phyloP scores from a whole-genome alignment of 1,139 yeast genomes.

The Geotrichum fermentans region DNA sequence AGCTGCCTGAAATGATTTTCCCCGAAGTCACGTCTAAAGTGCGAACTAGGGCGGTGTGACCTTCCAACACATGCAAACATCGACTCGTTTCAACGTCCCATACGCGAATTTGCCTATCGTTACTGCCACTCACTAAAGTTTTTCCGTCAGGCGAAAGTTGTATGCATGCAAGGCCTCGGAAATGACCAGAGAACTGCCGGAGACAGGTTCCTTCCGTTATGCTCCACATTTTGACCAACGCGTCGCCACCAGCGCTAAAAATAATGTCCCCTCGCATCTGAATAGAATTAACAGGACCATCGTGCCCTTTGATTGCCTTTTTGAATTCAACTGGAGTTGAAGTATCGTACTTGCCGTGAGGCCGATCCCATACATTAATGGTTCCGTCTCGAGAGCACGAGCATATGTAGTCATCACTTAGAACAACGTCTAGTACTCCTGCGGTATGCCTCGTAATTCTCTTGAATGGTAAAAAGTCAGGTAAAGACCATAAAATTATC shows the following conservation, averaged over 20 bases:
- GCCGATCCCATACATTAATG: slow-evolving; percentile 33
- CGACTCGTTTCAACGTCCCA: slow-evolving; percentile 35
- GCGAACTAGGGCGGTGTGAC: slow-evolving; percentile 36
- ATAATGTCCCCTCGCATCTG: slow-evolving; percentile 29
- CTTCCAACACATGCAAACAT: slow-evolving; percentile 31
- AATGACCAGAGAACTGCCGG: slow-evolving; percentile 34
- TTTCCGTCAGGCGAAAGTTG: slow-evolving; percentile 29
- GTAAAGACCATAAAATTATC: slow-evolving; percentile 36
- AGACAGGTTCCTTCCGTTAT: slow-evolving; percentile 28
- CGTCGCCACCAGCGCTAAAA: slow-evolving; percentile 40
- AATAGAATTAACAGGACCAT: slow-evolving; percentile 39
- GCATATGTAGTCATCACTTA: slow-evolving; percentile 30
- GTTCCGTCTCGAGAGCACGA: slow-evolving; percentile 38
- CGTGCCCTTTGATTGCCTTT: slow-evolving; percentile 31
- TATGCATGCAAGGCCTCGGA: slow-evolving; percentile 39
- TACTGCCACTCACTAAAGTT: slow-evolving; percentile 36
- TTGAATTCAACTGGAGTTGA: slow-evolving; percentile 21
- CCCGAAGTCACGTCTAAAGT: slow-evolving; percentile 31
- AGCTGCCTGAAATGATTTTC: slow-evolving; percentile 37
- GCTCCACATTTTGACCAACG: slow-evolving; percentile 35
- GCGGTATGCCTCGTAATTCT: slow-evolving; percentile 30
- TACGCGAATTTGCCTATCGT: slow-evolving; percentile 36
- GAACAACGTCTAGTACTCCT: slow-evolving; percentile 35
- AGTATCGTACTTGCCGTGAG: slow-evolving; percentile 3
- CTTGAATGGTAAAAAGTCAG: slow-evolving; percentile 28